Base-by-base conservation (phyloP, 208 protist species). In the Phytomonas sp. region DNA sequence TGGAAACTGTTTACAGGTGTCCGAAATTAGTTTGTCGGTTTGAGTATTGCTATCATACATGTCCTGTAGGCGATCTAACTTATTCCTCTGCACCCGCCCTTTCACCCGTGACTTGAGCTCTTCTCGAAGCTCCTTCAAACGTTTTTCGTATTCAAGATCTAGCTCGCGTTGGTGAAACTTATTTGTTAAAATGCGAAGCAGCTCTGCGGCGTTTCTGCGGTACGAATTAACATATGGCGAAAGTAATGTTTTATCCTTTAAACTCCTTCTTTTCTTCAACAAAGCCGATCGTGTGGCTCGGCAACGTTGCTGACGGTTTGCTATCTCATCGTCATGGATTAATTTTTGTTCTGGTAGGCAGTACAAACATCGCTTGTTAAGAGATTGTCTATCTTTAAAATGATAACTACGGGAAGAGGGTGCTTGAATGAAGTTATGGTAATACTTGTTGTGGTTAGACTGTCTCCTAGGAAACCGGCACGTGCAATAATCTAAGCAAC, bases 331-430 rank as follows among this genome's bases (percentile, higher is more conserved):
- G 74, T 89, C 86, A 26, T 71, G 52, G 37, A 95, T 45, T 30
- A 77, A 79, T 19, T 74, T 81, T 63, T 79, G 79, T 77, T 95
- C 87, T 12, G 87, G 87, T 12, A 93, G 29, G 67, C 87, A 92
- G 61, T 69, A 69, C 4, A 59, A 60, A 49, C 75, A 79, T 49
- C 75, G 75, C 12, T 71, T 71, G 45, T 19, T 56, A 26, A 26
- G 10, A 0, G 45, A 56, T 26, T 19, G 16, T 23, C 11, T 26
- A 56, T 56, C 45, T 19, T 56, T 56, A 26, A 5, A 56, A 56
- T 0, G 16, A 56, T 56, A 19, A 7, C 45, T 56, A 26, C 45
- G 23, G 45, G 45, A 7, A 23, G 23, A 56, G 19, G 19, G 45
- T 23, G 19, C 19, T 56, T 16, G 45, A 56, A 4, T 19, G 63